These are phyloP conservation scores for Acacia crassicarpa DNA, from an alignment of 306 rosid species.

Conservation along the genomic window DNA sequence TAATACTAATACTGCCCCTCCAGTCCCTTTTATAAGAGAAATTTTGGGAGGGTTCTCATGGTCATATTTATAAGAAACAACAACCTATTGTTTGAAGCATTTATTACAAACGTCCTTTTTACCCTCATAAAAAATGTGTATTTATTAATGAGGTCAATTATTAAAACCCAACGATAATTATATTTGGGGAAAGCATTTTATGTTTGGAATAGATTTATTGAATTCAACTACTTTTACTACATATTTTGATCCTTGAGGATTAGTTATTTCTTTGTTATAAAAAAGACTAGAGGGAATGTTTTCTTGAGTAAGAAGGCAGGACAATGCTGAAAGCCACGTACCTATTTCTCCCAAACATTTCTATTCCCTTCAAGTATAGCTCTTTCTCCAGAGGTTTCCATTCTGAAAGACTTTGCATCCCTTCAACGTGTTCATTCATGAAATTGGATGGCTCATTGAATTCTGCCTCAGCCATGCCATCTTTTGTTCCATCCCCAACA, in stretches of 20 bases:
- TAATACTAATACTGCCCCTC: background rate
- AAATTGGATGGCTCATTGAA: constrained; percentile 40
- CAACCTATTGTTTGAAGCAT: background rate
- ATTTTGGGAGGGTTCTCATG: background rate
- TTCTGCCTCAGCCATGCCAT: constrained; percentile 39
- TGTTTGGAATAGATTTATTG: background rate
- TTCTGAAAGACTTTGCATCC: constrained; percentile 41
- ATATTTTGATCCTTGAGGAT: background rate
- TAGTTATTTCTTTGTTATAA: background rate
- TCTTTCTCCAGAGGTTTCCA: constrained; percentile 94
- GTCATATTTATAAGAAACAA: background rate
- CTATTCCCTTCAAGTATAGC: constrained; percentile 83
- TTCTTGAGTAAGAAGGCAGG: background rate
- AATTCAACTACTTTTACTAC: background rate
- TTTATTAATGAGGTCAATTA: background rate
- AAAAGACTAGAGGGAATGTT: background rate
- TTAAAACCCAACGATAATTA: background rate
- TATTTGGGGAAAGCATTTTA: no score
- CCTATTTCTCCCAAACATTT: constrained; percentile 98
- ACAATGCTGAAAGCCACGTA: constrained; percentile 31
- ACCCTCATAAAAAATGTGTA: background rate
- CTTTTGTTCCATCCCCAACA: constrained; percentile 40
- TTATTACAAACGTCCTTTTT: background rate
- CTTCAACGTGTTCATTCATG: constrained; percentile 40
- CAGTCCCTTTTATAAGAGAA: background rate